These are phyloP conservation scores for Coprinellus aureogranulatus DNA, from an alignment of 768 basidiomycete species.

Conservation along the genomic window DNA sequence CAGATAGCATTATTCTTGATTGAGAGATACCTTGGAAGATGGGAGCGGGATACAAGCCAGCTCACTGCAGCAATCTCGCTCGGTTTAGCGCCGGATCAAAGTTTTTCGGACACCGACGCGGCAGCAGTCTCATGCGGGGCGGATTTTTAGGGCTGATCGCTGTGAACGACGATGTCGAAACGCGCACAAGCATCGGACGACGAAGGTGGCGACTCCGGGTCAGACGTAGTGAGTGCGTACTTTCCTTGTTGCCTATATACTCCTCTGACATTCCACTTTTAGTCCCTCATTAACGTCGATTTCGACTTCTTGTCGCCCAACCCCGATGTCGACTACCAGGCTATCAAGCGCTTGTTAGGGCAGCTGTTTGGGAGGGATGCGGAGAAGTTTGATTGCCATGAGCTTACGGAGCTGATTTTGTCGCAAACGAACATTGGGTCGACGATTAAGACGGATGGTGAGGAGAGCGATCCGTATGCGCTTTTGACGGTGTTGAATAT, in stretches of 20 bases:
- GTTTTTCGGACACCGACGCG: too few relatives aligned
- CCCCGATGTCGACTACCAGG: constrained; percentile 79
- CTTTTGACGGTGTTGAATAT: constrained; percentile 83
- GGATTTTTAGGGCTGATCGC: too few relatives aligned
- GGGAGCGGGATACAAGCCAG: too few relatives aligned
- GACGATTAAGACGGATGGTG: constrained; percentile 89
- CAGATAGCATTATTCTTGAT: too few relatives aligned
- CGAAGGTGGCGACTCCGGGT: constrained; percentile 39
- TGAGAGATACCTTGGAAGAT: too few relatives aligned
- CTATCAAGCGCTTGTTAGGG: constrained; percentile 68
- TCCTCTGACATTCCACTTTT: constrained; percentile 40
- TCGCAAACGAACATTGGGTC: constrained; percentile 76
- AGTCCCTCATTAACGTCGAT: constrained; percentile 70
- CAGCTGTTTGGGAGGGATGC: constrained; percentile 79
- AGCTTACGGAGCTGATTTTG: constrained; percentile 78
- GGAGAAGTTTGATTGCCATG: constrained; percentile 63
- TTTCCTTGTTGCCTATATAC: background rate
- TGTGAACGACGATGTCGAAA: constrained; percentile 43
- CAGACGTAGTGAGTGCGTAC: constrained; percentile 25
- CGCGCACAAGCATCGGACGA: constrained; percentile 47
- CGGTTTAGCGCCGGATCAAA: too few relatives aligned
- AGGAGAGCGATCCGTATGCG: constrained; percentile 88
- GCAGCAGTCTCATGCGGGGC: too few relatives aligned
- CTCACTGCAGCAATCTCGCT: too few relatives aligned
- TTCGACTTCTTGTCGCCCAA: constrained; percentile 95